Conservation (phyloP, 805 yeast species). For the Komagataella phaffii region DNA sequence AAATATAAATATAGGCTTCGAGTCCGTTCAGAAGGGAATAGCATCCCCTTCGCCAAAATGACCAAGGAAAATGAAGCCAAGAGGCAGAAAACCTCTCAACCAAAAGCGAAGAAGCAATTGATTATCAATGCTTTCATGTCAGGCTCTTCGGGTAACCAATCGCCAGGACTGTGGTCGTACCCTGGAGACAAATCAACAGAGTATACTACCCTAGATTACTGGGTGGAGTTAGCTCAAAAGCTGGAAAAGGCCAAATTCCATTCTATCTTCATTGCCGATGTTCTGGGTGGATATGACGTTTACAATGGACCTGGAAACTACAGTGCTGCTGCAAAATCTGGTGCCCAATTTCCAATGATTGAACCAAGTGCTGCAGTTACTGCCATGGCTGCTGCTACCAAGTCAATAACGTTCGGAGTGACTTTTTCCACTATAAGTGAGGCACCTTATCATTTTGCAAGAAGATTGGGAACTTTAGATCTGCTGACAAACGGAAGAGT, state of each 20-base stretch:
- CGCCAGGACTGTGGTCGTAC: slow-evolving; percentile 11
- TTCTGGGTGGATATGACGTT: slow-evolving; percentile 5
- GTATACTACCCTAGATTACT: slow-evolving; percentile 7
- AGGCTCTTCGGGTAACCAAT: slow-evolving; percentile 5
- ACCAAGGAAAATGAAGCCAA: not conserved
- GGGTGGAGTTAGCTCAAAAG: slow-evolving; percentile 7
- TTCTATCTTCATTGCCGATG: slow-evolving; percentile 5
- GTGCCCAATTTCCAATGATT: slow-evolving; percentile 6
- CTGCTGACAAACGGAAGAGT: slow-evolving; percentile 17
- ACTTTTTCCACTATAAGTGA: slow-evolving; percentile 19
- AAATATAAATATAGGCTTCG: not conserved
- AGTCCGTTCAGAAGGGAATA: not conserved
- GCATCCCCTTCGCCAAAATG: not conserved
- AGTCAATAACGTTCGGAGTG: slow-evolving; percentile 16
- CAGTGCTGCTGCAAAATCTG: slow-evolving; percentile 4
- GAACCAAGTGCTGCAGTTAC: slow-evolving; percentile 17
- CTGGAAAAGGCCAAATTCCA: slow-evolving; percentile 6
- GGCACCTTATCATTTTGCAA: slow-evolving; percentile 16
- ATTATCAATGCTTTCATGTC: slow-evolving; percentile 6
- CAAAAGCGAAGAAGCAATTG: slow-evolving; percentile 2
- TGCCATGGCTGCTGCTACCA: slow-evolving; percentile 20
- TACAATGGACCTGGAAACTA: slow-evolving; percentile 4
- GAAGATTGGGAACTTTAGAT: slow-evolving; percentile 18
- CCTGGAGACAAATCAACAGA: slow-evolving; percentile 8
- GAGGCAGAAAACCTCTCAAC: not conserved